These are phyloP conservation scores for Rhazya stricta DNA, from an alignment of 257 asterid species.

Conservation along the genomic window DNA sequence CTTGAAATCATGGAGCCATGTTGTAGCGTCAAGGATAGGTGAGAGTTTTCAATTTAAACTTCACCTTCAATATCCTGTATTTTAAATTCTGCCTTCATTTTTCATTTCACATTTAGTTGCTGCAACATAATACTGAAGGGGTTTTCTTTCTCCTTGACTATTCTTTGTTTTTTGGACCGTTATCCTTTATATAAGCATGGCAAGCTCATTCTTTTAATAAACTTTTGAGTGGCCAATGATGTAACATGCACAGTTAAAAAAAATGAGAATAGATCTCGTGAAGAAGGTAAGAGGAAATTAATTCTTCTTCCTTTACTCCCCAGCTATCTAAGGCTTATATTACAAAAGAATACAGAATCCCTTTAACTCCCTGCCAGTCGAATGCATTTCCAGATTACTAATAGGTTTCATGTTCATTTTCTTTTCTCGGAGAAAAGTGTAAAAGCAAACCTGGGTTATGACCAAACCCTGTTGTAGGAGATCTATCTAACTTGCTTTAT, in stretches of 20 bases:
- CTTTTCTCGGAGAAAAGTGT: background rate
- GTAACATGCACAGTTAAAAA: background rate
- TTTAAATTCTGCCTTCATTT: background rate
- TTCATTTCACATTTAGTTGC: background rate
- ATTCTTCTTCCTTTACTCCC: background rate
- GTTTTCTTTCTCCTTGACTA: background rate
- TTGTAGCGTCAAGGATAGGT: constrained; percentile 98
- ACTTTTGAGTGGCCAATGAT: background rate
- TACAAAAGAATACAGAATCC: background rate
- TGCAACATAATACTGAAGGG: background rate
- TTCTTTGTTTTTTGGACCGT: background rate
- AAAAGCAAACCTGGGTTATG: background rate
- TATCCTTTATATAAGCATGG: background rate
- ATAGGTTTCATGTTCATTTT: background rate
- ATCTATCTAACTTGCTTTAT: background rate
- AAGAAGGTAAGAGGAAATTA: background rate
- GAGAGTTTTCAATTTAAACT: constrained; percentile 12
- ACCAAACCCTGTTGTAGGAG: background rate
- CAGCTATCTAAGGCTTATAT: background rate
- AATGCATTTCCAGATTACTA: no score
- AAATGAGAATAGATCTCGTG: background rate
- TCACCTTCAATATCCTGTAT: background rate
- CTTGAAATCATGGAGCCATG: constrained; percentile 99
- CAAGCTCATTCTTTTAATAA: background rate
- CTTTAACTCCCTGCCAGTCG: background rate